A percentile compares a stretch with the other conserved stretches of the same genome.
phyloP scores from a whole-genome alignment of 83 land plant species.

The Diphasiastrum complanatum region DNA sequence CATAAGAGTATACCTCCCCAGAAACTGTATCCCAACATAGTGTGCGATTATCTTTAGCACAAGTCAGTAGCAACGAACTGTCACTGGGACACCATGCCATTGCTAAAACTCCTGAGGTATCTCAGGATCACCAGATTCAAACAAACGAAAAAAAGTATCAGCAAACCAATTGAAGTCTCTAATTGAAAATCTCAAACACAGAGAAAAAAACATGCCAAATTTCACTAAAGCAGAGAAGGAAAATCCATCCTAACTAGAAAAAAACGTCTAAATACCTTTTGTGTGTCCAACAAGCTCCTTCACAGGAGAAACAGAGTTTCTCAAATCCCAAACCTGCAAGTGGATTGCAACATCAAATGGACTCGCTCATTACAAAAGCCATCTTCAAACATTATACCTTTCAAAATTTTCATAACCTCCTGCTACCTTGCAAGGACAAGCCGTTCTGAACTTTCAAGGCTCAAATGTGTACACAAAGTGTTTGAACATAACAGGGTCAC shows the following conservation, averaged over 20 bases:
- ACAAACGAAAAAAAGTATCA: constrained; percentile 8
- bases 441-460: too few relatives aligned
- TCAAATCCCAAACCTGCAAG: constrained; percentile 94
- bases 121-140: too few relatives aligned
- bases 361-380: too few relatives aligned
- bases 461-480: too few relatives aligned
- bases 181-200: constrained; percentile 1
- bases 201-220: not conserved
- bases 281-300: constrained; percentile 89
- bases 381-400: too few relatives aligned
- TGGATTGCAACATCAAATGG: too few relatives aligned
- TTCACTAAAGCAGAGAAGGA: not conserved
- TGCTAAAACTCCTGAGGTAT: constrained; percentile 89
- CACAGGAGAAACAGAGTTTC: constrained; percentile 72
- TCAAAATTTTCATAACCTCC: too few relatives aligned
- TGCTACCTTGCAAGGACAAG: too few relatives aligned
- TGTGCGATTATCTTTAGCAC: constrained; percentile 92
- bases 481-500: too few relatives aligned
- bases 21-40: constrained; percentile 90
- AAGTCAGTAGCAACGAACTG: constrained; percentile 67
- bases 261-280: constrained; percentile 76
- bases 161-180: too few relatives aligned
- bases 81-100: constrained; percentile 97
- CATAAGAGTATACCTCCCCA: constrained; percentile 58
- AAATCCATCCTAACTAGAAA: not conserved